Evolutionary conservation across 2,329 filamentous ascomycete genomes (phyloP), one percentile per base, ranked within the genome.

Genomic region (Aureobasidium uvarum): DNA sequence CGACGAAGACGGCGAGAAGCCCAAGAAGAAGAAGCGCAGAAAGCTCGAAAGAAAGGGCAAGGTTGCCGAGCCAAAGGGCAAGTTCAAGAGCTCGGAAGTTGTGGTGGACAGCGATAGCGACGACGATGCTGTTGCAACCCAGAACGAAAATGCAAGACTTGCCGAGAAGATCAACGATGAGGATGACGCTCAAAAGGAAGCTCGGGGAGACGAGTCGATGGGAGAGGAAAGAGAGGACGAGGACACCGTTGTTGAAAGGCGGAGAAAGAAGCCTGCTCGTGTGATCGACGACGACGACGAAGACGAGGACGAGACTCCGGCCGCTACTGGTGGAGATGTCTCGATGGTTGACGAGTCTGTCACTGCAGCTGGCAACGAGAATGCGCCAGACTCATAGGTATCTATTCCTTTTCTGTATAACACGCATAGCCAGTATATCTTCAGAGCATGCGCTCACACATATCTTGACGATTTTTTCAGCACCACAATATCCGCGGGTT

Each of bases 71-170:
- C 64, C 66, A 14, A 71, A 67, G 54, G 70, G 69, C 75, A 96
- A 96, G 77, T 96, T 86, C 82, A 96, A 96, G 83, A 93, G 89
- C 59, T 87, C 85, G 1, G 92, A 96, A 77, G 86, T 92, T 68
- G 87, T 96, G 33, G 89, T 91, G 51, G 90, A 94, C 68, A 91
- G 88, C 67, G 88, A 90, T 69, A 85, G 84, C 18, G 85, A 84
- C 14, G 82, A 82, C 3, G 80, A 76, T 11, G 74, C 67, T n/a
- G 71, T 66, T 54, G 70, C 66, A 38, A 69, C 56, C 2, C 67
- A 62, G 18, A 72, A 72, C 46, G 70, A 71, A 25, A 67, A 70
- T 16, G 67, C 69, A 45, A 69, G 51, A 18, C 54, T 60, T 54
- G 64, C 59, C 28, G 60, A 69, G 1, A 68, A 68, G 48, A 58